Evolutionary conservation across 225 moss, liverwort and hornwort species (phyloP).

Genomic region (Pseudisothecium myosuroides): DNA sequence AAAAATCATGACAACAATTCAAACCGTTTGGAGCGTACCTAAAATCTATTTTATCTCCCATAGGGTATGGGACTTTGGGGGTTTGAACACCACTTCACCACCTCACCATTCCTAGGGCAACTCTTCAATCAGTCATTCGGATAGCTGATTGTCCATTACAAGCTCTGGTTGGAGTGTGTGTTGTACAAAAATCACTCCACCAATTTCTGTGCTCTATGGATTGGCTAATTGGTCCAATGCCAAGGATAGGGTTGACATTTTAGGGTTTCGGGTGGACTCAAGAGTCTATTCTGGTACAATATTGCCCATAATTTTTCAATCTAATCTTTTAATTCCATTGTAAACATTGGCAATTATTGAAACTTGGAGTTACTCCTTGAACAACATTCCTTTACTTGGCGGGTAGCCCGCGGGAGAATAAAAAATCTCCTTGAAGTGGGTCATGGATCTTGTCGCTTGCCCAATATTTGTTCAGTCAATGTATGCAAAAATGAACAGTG

Average conservation of each 20-base stretch:
- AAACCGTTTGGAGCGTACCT: fast-evolving
- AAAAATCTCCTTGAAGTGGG: background rate
- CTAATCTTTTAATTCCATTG: fast-evolving
- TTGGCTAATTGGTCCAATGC: background rate
- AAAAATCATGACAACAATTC: background rate
- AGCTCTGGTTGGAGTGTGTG: fast-evolving
- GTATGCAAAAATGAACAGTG: background rate
- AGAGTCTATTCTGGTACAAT: background rate
- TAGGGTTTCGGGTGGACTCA: background rate
- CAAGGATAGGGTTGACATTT: background rate
- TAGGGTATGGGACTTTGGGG: no score
- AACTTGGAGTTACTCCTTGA: background rate
- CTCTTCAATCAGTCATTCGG: background rate
- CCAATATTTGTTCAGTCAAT: background rate
- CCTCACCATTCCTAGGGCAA: no score
- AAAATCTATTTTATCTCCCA: background rate
- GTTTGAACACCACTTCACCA: no score
- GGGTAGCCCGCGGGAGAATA: no score
- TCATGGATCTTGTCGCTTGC: background rate
- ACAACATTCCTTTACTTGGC: fast-evolving
- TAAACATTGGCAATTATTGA: background rate
- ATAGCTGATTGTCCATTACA: background rate
- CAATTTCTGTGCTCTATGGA: background rate
- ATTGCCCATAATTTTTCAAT: fast-evolving
- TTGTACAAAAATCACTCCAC: background rate